phyloP scores from a whole-genome alignment of 768 basidiomycete genomes.

The Naganishia kalamii region DNA sequence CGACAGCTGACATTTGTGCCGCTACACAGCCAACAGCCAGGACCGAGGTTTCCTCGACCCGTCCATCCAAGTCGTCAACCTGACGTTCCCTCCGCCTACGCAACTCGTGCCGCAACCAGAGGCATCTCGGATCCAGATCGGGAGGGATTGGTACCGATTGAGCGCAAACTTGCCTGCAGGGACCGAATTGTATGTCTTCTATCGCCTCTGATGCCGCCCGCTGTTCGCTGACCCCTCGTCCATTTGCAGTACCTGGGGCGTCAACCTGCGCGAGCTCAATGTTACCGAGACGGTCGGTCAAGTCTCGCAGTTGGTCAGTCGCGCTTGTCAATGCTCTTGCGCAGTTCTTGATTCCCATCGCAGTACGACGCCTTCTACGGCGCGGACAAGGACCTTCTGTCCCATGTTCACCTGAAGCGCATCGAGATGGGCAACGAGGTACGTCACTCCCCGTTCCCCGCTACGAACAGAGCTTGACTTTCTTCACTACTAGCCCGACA shows the following conservation, averaged over 20 bases:
- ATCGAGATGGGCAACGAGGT: slow-evolving; percentile 27
- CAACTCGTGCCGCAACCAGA: slow-evolving; percentile 20
- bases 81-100: slow-evolving; percentile 21
- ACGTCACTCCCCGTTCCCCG: neutral
- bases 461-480: neutral
- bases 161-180: slow-evolving; percentile 23
- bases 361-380: slow-evolving; percentile 14
- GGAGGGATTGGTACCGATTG: slow-evolving; percentile 25
- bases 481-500: neutral
- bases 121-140: slow-evolving; percentile 21
- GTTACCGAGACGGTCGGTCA: slow-evolving; percentile 24
- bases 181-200: slow-evolving; percentile 20
- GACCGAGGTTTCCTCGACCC: slow-evolving; percentile 24
- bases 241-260: slow-evolving; percentile 10
- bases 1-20: neutral
- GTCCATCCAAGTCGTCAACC: slow-evolving; percentile 17
- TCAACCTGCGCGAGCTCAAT: slow-evolving; percentile 3
- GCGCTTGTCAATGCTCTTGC: neutral
- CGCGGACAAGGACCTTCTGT: neutral
- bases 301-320: slow-evolving; percentile 11
- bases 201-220: neutral
- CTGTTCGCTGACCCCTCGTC: neutral
- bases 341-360: neutral
- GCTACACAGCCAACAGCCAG: slow-evolving; percentile 12
- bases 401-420: neutral